phyloP scores from a whole-genome alignment of 2,329 filamentous ascomycete species.

The Aspergillus eucalypticola region DNA sequence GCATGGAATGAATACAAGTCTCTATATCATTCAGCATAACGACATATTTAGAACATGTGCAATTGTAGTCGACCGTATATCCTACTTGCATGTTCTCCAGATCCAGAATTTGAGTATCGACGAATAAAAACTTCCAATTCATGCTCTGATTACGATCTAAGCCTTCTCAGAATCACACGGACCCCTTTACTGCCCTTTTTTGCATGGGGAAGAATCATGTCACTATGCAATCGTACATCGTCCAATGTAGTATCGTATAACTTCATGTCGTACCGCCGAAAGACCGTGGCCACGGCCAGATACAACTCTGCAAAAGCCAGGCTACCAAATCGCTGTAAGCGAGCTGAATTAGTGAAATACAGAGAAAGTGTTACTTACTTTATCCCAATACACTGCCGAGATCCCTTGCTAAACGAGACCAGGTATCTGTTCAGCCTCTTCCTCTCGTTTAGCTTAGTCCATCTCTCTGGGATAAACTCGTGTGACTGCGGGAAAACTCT shows the following conservation, averaged over 20 bases:
- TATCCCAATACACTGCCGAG: slow-evolving; percentile 51
- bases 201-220: slow-evolving; percentile 26
- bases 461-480: slow-evolving; percentile 41
- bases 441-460: slow-evolving; percentile 35
- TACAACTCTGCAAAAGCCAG: slow-evolving; percentile 38
- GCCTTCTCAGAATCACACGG: no score
- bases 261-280: slow-evolving; percentile 32
- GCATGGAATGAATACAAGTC: no score
- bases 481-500: slow-evolving; percentile 38
- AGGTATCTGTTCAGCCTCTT: slow-evolving; percentile 39
- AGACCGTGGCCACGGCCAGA: slow-evolving; percentile 29
- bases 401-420: slow-evolving; percentile 45
- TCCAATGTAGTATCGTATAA: slow-evolving; percentile 34
- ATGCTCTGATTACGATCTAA: no score
- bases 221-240: slow-evolving; percentile 31
- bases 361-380: no score
- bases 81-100: no score
- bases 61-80: no score
- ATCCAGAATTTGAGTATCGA: no score
- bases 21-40: no score
- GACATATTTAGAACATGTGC: no score
- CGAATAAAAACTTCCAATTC: no score
- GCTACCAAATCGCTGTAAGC: no score
- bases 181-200: slow-evolving; percentile 23
- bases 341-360: no score